Evolutionary conservation across 2,329 filamentous ascomycete species (phyloP), one percentile per base, ranked within the genome.

Genomic region (Ceratocystis alfenasii): DNA sequence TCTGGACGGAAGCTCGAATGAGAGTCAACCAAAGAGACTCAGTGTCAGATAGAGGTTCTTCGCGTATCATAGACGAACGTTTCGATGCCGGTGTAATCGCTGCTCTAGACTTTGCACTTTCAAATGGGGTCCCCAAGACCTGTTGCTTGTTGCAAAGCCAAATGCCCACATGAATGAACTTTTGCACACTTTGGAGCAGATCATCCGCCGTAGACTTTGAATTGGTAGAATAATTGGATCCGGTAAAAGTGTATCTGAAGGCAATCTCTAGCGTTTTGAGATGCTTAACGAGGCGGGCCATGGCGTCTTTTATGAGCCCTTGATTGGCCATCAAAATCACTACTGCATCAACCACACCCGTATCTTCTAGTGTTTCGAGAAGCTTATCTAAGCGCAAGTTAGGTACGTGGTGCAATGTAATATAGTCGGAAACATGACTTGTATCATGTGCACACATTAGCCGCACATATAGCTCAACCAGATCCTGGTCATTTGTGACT

Each of bases 361-460:
- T 91, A 69, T 88, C 84, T 74, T 99, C 95, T 80, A 99, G 90
- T 0, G 87, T 86, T 3, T 92, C 91, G 6, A 99, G 79, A 0
- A 99, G 81, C 64, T 85, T 82, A 12, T 94, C 89, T 0, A 99
- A 81, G 28, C 86, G 83, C 33, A 99, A 77, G 72, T 96, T 87
- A 10, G 87, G 86, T 2, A 87, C 86, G 70, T 90, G 88, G 1
- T 95, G 80, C 1, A 83, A 74, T 46, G 87, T 86, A 33, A 97
- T 83, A 73, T 94, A 99, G 65, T 91, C 87, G 2, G 89, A 89
- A 1, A 99, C 93, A 71, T 92, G 90, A 0, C 81, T 76, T 2
- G 90, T 84, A 68, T 96, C 84, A 73, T 90, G 96, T 66, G 79
- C 83, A 76, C 95, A 99, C 86, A 97, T 92, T 28, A 99, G 82